These are phyloP conservation scores for Globisporangium recalcitrans DNA, from an alignment of 352 stramenopile genomes.

Conservation along the genomic window DNA sequence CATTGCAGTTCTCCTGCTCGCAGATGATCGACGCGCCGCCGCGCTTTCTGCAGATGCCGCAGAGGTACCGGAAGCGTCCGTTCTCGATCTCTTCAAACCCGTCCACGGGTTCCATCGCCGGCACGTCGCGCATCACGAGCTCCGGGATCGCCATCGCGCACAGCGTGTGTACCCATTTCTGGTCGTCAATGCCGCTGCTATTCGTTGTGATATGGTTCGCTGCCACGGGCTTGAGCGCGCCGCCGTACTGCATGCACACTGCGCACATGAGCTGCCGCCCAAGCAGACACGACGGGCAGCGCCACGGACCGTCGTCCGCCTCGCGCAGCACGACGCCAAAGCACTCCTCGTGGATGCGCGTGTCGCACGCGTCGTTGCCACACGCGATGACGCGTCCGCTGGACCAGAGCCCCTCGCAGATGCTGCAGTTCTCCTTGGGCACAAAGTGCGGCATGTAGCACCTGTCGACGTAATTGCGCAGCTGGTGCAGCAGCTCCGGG, in stretches of 20 bases:
- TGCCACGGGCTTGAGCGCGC: conserved; percentile 61
- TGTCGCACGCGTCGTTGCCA: conserved; percentile 59
- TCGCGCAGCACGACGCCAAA: conserved; percentile 70
- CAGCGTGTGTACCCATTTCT: conserved; percentile 82
- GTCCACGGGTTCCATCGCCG: conserved; percentile 76
- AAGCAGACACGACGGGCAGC: conserved; percentile 72
- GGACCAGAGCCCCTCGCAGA: conserved; percentile 84
- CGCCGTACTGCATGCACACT: conserved; percentile 75
- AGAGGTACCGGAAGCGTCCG: conserved; percentile 75
- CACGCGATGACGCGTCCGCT: conserved; percentile 60
- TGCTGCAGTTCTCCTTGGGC: conserved; percentile 65
- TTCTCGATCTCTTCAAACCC: conserved; percentile 84
- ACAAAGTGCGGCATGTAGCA: conserved; percentile 77
- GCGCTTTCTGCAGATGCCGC: conserved; percentile 72
- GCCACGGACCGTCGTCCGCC: conserved; percentile 50
- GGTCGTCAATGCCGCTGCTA: conserved; percentile 27
- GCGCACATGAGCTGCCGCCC: conserved; percentile 61
- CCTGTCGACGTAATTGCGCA: conserved; percentile 71
- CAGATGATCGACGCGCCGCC: conserved; percentile 77
- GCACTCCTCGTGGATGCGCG: conserved; percentile 77
- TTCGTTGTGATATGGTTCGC: background rate
- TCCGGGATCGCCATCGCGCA: conserved; percentile 84
- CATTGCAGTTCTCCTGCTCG: conserved; percentile 73
- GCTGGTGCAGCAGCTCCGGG: conserved; percentile 41
- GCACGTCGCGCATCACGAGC: conserved; percentile 76